Base-by-base conservation (phyloP, 1,284 basidiomycete genomes). In the Puccinia coronata region DNA sequence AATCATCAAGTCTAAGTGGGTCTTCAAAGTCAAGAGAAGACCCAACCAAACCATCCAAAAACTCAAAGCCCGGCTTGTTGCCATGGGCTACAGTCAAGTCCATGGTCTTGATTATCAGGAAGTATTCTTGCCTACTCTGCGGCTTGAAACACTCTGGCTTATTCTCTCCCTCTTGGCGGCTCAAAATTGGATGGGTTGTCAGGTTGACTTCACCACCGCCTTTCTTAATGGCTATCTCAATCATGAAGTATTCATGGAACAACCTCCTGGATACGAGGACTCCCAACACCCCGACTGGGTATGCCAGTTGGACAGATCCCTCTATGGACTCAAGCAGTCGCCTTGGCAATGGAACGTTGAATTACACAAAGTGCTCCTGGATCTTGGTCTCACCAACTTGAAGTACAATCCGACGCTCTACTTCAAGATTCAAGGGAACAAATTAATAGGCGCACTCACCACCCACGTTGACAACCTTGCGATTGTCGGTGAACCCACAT, bases 161-260 rank as follows among this genome's bases (percentile, higher is more conserved):
- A 36, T 70, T 2, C n/a, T 28, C 4, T 36, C 1, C 20, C 39
- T 70, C 34, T n/a, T 39, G n/a, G 67, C 67, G 20, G 23, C 39
- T 14, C 11, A 39, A 2, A 47, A 11, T n/a, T 36, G 67, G 67
- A 39, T 2, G 34, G 67, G 12, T 39, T 14, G 67, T 6, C 11
- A 39, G 16, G 6, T 70, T 4, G 16, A 70, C 16, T 31, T 70
- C 31, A 70, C 34, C 5, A 9, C 67, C 11, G 70, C 43, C 36
- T 73, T 73, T 39, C 72, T 74, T 1, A 74, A 74, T 31, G 70
- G 70, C 16, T n/a, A n/a, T n/a, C n/a, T n/a, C n/a, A n/a, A n/a
- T n/a, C n/a, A n/a, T n/a, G n/a, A n/a, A n/a, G n/a, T n/a, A n/a
- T n/a, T n/a, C n/a, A n/a, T n/a, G n/a, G n/a, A n/a, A n/a, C n/a